A percentile compares a stretch with the other conserved stretches of the same genome.
phyloP scores from a whole-genome alignment of 2,329 filamentous ascomycete species.

The Calonectria ilicicola region DNA sequence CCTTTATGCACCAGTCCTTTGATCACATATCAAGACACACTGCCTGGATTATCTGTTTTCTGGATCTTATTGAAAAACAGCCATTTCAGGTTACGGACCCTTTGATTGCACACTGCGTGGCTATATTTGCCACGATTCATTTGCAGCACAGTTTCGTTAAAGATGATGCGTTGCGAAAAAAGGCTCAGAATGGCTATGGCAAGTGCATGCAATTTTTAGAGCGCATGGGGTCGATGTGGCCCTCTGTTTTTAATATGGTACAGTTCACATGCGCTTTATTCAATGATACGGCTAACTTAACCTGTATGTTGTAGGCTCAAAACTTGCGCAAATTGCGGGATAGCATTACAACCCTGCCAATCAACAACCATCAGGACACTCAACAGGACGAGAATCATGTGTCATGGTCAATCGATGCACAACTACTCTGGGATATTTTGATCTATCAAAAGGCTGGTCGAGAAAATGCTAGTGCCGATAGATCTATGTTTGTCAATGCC shows the following conservation, averaged over 20 bases:
- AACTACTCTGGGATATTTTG: neutral
- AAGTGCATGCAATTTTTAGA: slow-evolving; percentile 42
- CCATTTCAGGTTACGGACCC: slow-evolving; percentile 55
- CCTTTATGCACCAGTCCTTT: slow-evolving; percentile 65
- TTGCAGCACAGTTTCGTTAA: slow-evolving; percentile 63
- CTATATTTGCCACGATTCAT: slow-evolving; percentile 65
- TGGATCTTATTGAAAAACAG: slow-evolving; percentile 57
- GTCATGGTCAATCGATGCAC: neutral
- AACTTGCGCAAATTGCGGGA: neutral
- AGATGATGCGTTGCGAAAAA: slow-evolving; percentile 32
- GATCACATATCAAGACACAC: slow-evolving; percentile 63
- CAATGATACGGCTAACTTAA: neutral
- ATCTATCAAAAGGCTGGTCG: neutral
- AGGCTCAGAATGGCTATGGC: slow-evolving; percentile 41
- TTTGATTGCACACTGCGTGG: slow-evolving; percentile 57
- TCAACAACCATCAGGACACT: neutral
- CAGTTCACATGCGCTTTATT: too few relatives aligned
- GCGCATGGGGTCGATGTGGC: slow-evolving; percentile 40
- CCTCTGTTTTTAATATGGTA: slow-evolving; percentile 40
- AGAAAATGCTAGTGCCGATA: neutral
- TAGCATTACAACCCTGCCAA: neutral
- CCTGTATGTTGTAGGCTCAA: neutral
- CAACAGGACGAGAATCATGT: neutral
- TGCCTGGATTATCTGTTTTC: slow-evolving; percentile 65
- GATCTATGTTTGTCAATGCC: neutral